phyloP scores from a whole-genome alignment of 345 rosid genomes.

The Litchi chinensis region DNA sequence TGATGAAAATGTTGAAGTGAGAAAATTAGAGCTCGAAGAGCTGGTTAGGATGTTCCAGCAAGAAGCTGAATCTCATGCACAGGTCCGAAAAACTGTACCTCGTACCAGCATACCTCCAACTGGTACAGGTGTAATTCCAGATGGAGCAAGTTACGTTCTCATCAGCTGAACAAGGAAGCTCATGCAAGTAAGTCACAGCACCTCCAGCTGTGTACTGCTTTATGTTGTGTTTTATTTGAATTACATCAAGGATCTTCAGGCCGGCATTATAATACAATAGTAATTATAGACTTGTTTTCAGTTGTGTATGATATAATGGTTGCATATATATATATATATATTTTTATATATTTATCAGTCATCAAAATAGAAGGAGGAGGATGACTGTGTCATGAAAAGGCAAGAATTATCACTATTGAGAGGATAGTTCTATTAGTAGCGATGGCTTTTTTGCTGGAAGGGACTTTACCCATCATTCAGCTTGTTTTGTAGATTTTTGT shows the following conservation, averaged over 20 bases:
- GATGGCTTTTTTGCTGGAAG: neutral
- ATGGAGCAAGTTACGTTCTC: conserved; percentile 47
- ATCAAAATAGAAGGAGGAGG: neutral
- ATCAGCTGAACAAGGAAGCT: conserved; percentile 27
- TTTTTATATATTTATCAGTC: too few relatives aligned
- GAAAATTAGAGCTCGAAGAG: conserved; percentile 59
- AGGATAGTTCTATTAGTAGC: neutral
- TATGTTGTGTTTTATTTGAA: neutral
- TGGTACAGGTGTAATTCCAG: conserved; percentile 37
- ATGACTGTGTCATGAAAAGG: neutral
- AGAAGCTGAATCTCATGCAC: conserved; percentile 69
- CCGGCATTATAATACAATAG: neutral
- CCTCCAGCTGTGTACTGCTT: neutral
- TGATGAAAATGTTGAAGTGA: conserved; percentile 50
- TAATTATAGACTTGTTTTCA: neutral
- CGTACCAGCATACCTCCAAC: conserved; percentile 39
- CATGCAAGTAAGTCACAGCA: neutral
- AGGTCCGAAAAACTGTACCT: conserved; percentile 42
- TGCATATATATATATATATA: neutral
- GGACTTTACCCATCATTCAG: neutral
- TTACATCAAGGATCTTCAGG: neutral
- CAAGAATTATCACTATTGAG: neutral
- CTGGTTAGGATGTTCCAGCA: conserved; percentile 58
- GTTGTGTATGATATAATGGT: neutral
- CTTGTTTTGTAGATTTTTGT: neutral